These are phyloP conservation scores for Carpinus fangiana DNA, from an alignment of 306 rosid species.

Conservation along the genomic window DNA sequence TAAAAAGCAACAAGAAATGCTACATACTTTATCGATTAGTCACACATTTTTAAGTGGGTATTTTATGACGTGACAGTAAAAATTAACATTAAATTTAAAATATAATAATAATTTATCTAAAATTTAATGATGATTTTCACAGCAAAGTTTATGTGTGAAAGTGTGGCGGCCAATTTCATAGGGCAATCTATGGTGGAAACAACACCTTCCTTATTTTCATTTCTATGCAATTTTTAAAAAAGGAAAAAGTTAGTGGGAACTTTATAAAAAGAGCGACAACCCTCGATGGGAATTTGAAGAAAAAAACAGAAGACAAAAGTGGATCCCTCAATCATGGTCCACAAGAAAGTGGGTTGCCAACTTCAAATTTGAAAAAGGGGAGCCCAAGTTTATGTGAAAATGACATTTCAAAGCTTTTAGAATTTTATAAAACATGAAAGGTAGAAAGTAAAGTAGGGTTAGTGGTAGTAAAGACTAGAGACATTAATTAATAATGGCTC, in stretches of 20 bases:
- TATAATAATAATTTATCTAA: too few relatives aligned
- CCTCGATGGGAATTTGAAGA: not conserved
- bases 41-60: too few relatives aligned
- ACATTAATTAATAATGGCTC: constrained; percentile 1
- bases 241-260: not conserved
- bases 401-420: not conserved
- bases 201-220: not conserved
- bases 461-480: constrained; percentile 6
- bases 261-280: not conserved
- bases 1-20: too few relatives aligned
- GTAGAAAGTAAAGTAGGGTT: not conserved
- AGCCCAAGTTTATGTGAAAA: constrained; percentile 9
- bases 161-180: too few relatives aligned
- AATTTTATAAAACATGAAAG: too few relatives aligned
- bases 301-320: not conserved
- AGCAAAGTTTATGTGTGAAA: too few relatives aligned
- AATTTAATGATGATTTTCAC: too few relatives aligned
- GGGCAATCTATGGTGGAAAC: too few relatives aligned
- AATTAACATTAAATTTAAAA: too few relatives aligned
- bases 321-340: constrained; percentile 26
- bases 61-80: too few relatives aligned
- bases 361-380: constrained; percentile 20
- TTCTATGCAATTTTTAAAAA: not conserved
- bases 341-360: constrained; percentile 23
- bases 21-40: too few relatives aligned